Evolutionary conservation across 352 stramenopile species (phyloP), one percentile per base, ranked within the genome.

Genomic region (Pythium myriotylum): DNA sequence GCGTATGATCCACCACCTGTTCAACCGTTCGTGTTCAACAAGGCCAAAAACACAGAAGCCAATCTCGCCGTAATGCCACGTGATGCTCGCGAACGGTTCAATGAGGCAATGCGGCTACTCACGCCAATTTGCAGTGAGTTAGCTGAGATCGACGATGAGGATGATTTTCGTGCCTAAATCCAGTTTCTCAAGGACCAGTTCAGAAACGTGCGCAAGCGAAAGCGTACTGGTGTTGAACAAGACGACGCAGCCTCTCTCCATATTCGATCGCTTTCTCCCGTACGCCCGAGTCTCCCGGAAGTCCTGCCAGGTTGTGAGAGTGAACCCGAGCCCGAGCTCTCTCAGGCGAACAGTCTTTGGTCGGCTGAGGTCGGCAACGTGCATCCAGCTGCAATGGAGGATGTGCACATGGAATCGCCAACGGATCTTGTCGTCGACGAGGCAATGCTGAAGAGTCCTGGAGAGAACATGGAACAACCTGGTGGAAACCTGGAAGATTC

Each of bases 121-220:
- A 20, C 42, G 40, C 53, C 40, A 14, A 60, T 45, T 2, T 51
- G 26, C 17, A 52, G 19, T 9, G 53, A 60, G 41, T 26, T 60
- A 2, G 53, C 41, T 4, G 41, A 60, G 20, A 29, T 60, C 16
- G 17, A 51, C 2, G 53, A 60, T 17, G 40, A 20, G 26, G n/a
- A n/a, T n/a, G 27, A 60, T 17, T 60, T 60, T 27, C 1, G 17
- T 22, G 40, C 23, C n/a, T 52, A 35, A 13, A 9, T 52, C 1
- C 13, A 4, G 1, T 59, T 42, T 29, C 39, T n/a, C n/a, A n/a
- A 27, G 9, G 40, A 4, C 2, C 20, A 29, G 27, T 51, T 39
- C 2, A 16, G 52, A 10, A 52, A 51, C 53, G 42, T 60, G 4
- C 24, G 41, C 1, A 51, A 45, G 41, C 23, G 41, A 3, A 60